Base-by-base conservation (phyloP, 1,284 basidiomycete species). In the Pseudozyma sp. region DNA sequence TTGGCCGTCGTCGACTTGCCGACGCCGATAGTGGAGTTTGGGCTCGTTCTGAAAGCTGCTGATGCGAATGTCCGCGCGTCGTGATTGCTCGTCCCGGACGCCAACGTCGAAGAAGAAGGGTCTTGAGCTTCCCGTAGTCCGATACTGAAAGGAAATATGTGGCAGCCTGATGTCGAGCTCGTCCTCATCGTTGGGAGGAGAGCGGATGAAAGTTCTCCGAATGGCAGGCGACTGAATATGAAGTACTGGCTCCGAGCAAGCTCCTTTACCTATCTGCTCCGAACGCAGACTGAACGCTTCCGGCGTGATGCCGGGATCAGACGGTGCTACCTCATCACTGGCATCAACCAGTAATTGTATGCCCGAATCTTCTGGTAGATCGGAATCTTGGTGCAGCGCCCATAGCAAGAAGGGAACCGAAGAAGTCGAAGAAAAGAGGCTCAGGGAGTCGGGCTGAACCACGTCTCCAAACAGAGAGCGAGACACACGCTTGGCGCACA, bases 191-290 rank as follows among this genome's bases (percentile, higher is more conserved):
- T 16, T 10, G 5, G 78, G 79, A 8, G 53, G 68, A 89, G 92
- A 83, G 25, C 89, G 89, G 54, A 94, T 90, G 79, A 88, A 94
- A 0, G 92, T 92, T 38, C 87, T 89, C 38, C 86, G 87, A 36
- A 92, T 82, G 1, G 89, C 89, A 9, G 92, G 92, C 3, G 92
- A 92, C 79, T 94, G 93, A 48, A 94, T 89, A 76, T 94, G 93
- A n/a, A 94, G 87, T 0, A 93, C 92, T 0, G 89, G 89, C 78
- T 80, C 88, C 81, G n/a, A 90, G 82, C 67, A 86, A 60, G 77
- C 21, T 2, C 70, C 70, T 18, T 19, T 44, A 1, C 18, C 5
- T 6, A 40, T 14, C 25, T 45, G 25, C 12, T 73, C 58, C 5
- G 31, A 9, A 7, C 61, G 45, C 48, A 65, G 35, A n/a, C 38